A percentile compares a stretch with the other conserved stretches of the same genome.
Evolutionary conservation across 495 filamentous ascomycete species (phyloP).

Genomic region (Venustampulla echinocandica): DNA sequence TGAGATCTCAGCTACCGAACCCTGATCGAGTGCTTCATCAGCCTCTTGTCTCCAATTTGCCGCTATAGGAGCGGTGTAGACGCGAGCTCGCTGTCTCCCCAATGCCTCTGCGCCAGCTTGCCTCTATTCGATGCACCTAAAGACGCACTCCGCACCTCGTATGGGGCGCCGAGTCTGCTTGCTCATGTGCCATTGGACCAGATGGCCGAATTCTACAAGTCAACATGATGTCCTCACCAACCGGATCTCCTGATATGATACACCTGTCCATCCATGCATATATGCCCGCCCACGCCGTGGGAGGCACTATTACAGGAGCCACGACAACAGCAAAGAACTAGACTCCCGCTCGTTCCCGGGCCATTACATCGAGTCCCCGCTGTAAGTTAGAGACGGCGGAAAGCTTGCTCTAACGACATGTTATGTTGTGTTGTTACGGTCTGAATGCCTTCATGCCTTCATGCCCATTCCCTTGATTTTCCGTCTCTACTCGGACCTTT

Average conservation of each 20-base stretch:
- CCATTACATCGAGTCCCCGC: no score
- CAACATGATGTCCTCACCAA: conserved; percentile 11
- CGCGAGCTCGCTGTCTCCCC: background rate
- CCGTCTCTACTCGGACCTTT: conserved; percentile 25
- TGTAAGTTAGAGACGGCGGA: background rate
- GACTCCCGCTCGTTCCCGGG: background rate
- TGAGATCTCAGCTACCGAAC: background rate
- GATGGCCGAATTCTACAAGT: no score
- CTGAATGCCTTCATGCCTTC: conserved; percentile 19
- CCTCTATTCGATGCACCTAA: conserved; percentile 6
- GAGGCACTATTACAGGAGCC: conserved; percentile 55
- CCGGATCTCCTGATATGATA: conserved; percentile 17
- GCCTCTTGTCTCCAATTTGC: background rate
- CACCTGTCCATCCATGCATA: conserved; percentile 10
- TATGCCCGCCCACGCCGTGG: conserved; percentile 21
- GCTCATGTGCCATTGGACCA: conserved; percentile 9
- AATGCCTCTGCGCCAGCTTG: background rate
- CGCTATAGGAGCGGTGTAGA: conserved; percentile 6
- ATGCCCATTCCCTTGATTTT: conserved; percentile 12
- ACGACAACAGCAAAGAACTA: conserved; percentile 36
- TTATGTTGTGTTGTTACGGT: conserved; percentile 9
- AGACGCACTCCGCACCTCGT: conserved; percentile 6
- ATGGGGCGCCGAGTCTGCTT: background rate
- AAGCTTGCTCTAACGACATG: conserved; percentile 18
- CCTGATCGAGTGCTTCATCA: no score